Conservation (phyloP, 2,329 filamentous ascomycete species). For the Cercospora sojina region DNA sequence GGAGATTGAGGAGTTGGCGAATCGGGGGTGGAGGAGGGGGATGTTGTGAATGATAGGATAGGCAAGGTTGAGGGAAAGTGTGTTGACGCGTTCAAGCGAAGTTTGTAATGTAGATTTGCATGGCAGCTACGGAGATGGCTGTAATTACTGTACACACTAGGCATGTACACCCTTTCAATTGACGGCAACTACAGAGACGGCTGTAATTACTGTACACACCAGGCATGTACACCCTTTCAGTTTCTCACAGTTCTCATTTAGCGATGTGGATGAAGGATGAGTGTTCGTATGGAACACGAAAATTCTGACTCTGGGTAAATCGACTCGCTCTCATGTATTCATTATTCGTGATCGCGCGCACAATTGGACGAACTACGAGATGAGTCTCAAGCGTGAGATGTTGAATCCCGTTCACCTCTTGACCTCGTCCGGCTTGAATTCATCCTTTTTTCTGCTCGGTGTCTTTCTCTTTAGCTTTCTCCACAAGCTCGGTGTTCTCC, state of each 20-base stretch:
- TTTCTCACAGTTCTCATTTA: not conserved
- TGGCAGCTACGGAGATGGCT: not conserved
- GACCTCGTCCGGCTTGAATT: not conserved
- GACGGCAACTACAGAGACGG: not conserved
- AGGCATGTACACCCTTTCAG: not conserved
- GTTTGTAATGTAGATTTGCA: not conserved
- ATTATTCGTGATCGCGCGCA: not conserved
- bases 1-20: conserved; percentile 78
- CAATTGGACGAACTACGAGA: not conserved
- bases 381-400: not conserved
- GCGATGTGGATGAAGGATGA: not conserved
- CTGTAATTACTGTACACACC: not conserved
- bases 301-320: not conserved
- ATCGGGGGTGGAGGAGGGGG: conserved; percentile 79
- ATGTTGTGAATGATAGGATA: conserved; percentile 66
- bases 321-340: not conserved
- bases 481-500: not conserved
- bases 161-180: too few species aligned
- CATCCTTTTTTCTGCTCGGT: not conserved
- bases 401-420: not conserved
- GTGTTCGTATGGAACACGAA: not conserved
- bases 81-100: conserved; percentile 19
- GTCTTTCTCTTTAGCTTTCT: not conserved
- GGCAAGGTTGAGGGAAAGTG: not conserved
- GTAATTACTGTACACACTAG: not conserved